Evolutionary conservation across 2,329 filamentous ascomycete species (phyloP).

Genomic region (Bipolaris cookei): DNA sequence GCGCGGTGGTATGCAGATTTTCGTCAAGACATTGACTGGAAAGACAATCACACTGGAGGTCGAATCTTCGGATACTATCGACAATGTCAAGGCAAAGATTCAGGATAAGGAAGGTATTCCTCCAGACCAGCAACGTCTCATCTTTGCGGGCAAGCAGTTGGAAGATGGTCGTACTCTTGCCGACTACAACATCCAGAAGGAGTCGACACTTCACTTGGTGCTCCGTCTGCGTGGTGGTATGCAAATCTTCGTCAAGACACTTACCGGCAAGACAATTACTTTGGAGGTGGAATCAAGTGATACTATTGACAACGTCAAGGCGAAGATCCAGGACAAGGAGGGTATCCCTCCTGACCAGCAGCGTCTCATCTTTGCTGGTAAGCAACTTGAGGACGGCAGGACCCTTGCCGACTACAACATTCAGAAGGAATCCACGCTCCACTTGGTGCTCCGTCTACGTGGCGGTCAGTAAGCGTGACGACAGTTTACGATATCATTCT

Average conservation of each 20-base stretch:
- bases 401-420: conserved; percentile 97
- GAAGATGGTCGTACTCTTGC: conserved; percentile 90
- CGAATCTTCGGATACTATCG: conserved; percentile 82
- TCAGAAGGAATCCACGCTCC: conserved; percentile 73
- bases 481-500: conserved; percentile 25
- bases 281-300: conserved; percentile 88
- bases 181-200: conserved; percentile 97
- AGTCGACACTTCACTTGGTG: conserved; percentile 83
- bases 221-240: conserved; percentile 85
- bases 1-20: conserved; percentile 69
- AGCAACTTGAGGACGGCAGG: conserved; percentile 90
- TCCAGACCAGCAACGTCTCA: conserved; percentile 92
- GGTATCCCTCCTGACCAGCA: conserved; percentile 95
- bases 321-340: conserved; percentile 79
- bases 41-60: conserved; percentile 72
- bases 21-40: conserved; percentile 66
- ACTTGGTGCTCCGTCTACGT: conserved; percentile 68
- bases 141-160: conserved; percentile 95
- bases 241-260: conserved; percentile 64
- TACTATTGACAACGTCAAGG: conserved; percentile 94
- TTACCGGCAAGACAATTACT: conserved; percentile 89
- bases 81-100: conserved; percentile 97
- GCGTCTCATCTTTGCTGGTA: conserved; percentile 90
- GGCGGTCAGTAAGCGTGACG: conserved; percentile 56
- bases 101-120: conserved; percentile 98